Evolutionary conservation across 768 basidiomycete species (phyloP).

Genomic region (Crassisporium funariophilum): DNA sequence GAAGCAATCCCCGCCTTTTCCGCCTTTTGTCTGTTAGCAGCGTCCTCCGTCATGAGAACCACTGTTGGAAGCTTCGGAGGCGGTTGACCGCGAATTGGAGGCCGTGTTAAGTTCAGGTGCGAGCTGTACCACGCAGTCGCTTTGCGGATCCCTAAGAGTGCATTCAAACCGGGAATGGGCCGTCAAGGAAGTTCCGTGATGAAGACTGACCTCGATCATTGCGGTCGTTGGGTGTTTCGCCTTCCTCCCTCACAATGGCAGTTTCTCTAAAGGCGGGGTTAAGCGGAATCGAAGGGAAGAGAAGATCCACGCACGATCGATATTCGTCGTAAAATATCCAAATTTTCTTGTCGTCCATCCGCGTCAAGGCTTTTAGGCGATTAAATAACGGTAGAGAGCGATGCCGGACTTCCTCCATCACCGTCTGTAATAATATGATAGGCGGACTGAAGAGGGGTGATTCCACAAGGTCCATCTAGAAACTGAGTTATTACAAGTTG

Average conservation of each 20-base stretch:
- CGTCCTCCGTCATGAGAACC: conserved; percentile 89
- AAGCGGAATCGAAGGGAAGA: neutral
- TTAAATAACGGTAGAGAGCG: conserved; percentile 92
- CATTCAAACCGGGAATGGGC: neutral
- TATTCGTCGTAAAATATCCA: conserved; percentile 91
- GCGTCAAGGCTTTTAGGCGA: conserved; percentile 82
- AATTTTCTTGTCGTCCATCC: conserved; percentile 81
- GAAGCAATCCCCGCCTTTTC: conserved; percentile 60
- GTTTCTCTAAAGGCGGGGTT: conserved; percentile 58
- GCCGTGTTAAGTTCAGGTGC: conserved; percentile 61
- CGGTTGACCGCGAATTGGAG: conserved; percentile 52
- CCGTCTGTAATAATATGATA: conserved; percentile 91
- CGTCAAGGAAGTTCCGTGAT: neutral
- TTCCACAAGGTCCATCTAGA: conserved; percentile 92
- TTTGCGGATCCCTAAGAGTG: conserved; percentile 77
- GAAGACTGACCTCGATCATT: conserved; percentile 83
- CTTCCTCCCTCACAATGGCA: conserved; percentile 73
- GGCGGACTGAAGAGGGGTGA: conserved; percentile 74
- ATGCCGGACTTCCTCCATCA: conserved; percentile 95
- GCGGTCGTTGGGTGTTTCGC: conserved; percentile 87
- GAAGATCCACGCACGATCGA: conserved; percentile 57
- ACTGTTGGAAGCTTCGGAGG: conserved; percentile 54
- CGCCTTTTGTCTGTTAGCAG: conserved; percentile 78
- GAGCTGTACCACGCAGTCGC: conserved; percentile 85
- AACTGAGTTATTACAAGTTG: conserved; percentile 14